These are phyloP conservation scores for Pestalotiopsis sp. DNA, from an alignment of 2,329 filamentous ascomycete species.

Conservation along the genomic window DNA sequence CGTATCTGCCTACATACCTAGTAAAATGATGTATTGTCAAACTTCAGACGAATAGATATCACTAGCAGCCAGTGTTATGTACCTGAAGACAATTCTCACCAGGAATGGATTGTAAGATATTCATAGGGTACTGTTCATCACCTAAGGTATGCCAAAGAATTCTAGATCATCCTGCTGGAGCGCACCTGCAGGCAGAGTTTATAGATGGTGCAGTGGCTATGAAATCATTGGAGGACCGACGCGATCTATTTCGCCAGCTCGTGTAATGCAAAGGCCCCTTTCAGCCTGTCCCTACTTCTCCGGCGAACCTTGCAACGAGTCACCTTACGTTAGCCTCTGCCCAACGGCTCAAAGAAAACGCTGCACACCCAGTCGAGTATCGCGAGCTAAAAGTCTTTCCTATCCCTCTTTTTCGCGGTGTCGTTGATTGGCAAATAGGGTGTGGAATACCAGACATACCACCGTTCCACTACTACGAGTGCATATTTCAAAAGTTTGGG, in stretches of 20 bases:
- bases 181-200: no score
- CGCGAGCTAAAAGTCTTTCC: not conserved
- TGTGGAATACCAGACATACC: not conserved
- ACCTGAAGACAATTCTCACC: no score
- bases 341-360: not conserved
- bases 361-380: not conserved
- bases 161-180: no score
- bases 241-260: not conserved
- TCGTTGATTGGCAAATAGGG: not conserved
- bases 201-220: no score
- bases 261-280: not conserved
- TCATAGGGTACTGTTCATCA: no score
- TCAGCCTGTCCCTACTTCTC: not conserved
- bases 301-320: slow-evolving; percentile 2
- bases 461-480: no score
- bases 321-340: not conserved
- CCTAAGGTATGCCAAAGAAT: no score
- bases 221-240: not conserved
- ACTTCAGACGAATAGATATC: not conserved
- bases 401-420: not conserved
- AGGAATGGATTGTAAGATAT: no score
- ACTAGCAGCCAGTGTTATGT: no score
- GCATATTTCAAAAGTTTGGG: no score
- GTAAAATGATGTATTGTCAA: not conserved
- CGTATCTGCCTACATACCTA: not conserved